phyloP scores from a whole-genome alignment of 345 rosid genomes.

The Atalantia buxifolia region DNA sequence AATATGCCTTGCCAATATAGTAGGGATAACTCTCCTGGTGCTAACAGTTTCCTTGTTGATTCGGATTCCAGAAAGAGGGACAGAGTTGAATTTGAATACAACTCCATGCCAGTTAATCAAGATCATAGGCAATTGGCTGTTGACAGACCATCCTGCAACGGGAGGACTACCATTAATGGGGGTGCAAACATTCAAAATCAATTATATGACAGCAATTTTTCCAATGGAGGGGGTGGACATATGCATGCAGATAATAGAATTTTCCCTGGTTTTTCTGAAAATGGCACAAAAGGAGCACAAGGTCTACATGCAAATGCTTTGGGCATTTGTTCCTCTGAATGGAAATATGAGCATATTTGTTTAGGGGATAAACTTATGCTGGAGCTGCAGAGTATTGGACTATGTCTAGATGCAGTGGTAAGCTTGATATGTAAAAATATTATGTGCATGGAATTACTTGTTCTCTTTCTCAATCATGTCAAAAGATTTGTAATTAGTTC shows the following conservation, averaged over 20 bases:
- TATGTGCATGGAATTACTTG: not conserved
- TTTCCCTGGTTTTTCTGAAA: slow-evolving; percentile 16
- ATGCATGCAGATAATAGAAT: slow-evolving; percentile 14
- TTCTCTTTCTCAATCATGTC: not conserved
- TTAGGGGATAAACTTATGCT: slow-evolving; percentile 37
- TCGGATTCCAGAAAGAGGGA: slow-evolving; percentile 27
- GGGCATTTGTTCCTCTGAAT: slow-evolving; percentile 23
- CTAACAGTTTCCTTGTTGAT: slow-evolving; percentile 10
- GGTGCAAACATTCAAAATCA: slow-evolving; percentile 12
- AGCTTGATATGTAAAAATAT: not conserved
- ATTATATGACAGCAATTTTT: slow-evolving; percentile 12
- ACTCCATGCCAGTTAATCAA: slow-evolving; percentile 24
- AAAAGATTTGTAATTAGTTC: not conserved
- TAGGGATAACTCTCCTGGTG: slow-evolving; percentile 23
- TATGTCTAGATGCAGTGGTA: slow-evolving; percentile 50
- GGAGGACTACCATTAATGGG: slow-evolving; percentile 13
- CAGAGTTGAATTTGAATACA: slow-evolving; percentile 24
- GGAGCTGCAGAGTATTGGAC: slow-evolving; percentile 56
- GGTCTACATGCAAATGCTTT: slow-evolving; percentile 10
- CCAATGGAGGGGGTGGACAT: slow-evolving; percentile 22
- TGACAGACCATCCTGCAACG: slow-evolving; percentile 27
- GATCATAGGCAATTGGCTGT: slow-evolving; percentile 21
- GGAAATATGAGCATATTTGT: slow-evolving; percentile 35
- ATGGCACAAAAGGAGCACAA: slow-evolving; percentile 14
- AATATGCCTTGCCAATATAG: slow-evolving; percentile 20